A percentile compares a stretch with the other conserved stretches of the same genome.
These are phyloP conservation scores for Aphanocladium album DNA, from an alignment of 2,329 filamentous ascomycete genomes.

Conservation along the genomic window DNA sequence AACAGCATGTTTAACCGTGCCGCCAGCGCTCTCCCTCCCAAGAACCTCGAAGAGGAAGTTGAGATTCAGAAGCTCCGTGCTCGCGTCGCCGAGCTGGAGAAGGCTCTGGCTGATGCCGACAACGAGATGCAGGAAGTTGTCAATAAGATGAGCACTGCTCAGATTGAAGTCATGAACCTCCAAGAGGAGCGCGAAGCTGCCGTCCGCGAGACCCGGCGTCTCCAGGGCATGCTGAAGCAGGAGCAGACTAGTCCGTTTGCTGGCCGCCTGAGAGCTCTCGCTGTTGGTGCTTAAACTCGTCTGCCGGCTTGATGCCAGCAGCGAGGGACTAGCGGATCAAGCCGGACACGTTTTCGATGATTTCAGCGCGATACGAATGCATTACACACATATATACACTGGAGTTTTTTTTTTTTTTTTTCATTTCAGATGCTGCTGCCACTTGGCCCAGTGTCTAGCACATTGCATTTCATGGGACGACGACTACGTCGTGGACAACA, in stretches of 20 bases:
- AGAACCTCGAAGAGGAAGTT: slow-evolving; percentile 65
- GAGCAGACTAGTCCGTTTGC: slow-evolving; percentile 54
- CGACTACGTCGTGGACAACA: slow-evolving; percentile 1
- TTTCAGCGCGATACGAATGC: slow-evolving; percentile 20
- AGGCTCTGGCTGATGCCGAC: slow-evolving; percentile 55
- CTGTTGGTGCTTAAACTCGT: slow-evolving; percentile 18
- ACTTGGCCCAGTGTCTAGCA: neutral
- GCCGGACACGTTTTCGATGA: slow-evolving; percentile 10
- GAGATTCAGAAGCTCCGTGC: slow-evolving; percentile 72
- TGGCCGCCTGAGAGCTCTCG: slow-evolving; percentile 32
- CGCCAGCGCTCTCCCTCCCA: slow-evolving; percentile 50
- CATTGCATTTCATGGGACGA: slow-evolving; percentile 11
- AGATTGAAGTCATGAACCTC: slow-evolving; percentile 77
- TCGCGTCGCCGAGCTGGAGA: slow-evolving; percentile 79
- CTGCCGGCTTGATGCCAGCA: slow-evolving; percentile 9
- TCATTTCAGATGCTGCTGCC: slow-evolving; percentile 15
- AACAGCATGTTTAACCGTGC: slow-evolving; percentile 26
- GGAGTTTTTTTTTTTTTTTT: slow-evolving; percentile 31
- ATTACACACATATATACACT: slow-evolving; percentile 29
- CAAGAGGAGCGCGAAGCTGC: slow-evolving; percentile 72
- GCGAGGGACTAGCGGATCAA: slow-evolving; percentile 5
- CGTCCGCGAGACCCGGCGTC: slow-evolving; percentile 62
- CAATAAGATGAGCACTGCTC: slow-evolving; percentile 70
- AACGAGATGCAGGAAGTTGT: slow-evolving; percentile 80
- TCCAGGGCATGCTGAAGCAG: slow-evolving; percentile 61